These are phyloP conservation scores for Penicillium italicum DNA, from an alignment of 2,329 filamentous ascomycete species.

Conservation along the genomic window DNA sequence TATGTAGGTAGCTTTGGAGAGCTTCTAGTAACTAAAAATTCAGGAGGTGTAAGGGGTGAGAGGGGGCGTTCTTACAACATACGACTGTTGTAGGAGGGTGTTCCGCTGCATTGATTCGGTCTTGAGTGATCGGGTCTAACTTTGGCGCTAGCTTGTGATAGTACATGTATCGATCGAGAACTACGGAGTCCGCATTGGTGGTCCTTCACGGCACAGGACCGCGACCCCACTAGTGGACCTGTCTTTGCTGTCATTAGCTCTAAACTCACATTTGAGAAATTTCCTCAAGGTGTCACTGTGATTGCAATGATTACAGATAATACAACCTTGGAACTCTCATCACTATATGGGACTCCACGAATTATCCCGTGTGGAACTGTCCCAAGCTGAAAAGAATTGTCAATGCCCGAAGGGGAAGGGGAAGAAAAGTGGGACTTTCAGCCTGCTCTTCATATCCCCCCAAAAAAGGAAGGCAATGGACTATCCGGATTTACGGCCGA, in stretches of 20 bases:
- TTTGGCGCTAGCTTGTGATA: background rate
- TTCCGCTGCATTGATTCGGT: background rate
- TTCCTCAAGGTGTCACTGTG: background rate
- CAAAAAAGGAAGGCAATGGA: background rate
- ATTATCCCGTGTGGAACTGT: background rate
- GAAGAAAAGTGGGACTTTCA: background rate
- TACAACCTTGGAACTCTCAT: background rate
- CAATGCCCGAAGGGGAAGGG: background rate
- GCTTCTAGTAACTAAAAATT: background rate
- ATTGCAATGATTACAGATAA: background rate
- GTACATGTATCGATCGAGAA: background rate
- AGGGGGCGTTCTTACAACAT: slow-evolving; percentile 11
- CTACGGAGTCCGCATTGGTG: too few species aligned
- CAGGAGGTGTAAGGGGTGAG: slow-evolving; percentile 3
- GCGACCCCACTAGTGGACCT: background rate
- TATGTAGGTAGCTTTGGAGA: slow-evolving; percentile 2
- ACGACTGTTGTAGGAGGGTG: too few species aligned
- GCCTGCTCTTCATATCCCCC: background rate
- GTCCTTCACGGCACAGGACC: background rate
- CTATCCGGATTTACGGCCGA: background rate
- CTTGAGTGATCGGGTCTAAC: slow-evolving; percentile 1
- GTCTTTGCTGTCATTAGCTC: background rate
- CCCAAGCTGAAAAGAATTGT: background rate
- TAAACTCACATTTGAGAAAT: background rate
- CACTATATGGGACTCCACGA: background rate